phyloP scores from a whole-genome alignment of 208 protist genomes.

The Tritrichomonas foetus region DNA sequence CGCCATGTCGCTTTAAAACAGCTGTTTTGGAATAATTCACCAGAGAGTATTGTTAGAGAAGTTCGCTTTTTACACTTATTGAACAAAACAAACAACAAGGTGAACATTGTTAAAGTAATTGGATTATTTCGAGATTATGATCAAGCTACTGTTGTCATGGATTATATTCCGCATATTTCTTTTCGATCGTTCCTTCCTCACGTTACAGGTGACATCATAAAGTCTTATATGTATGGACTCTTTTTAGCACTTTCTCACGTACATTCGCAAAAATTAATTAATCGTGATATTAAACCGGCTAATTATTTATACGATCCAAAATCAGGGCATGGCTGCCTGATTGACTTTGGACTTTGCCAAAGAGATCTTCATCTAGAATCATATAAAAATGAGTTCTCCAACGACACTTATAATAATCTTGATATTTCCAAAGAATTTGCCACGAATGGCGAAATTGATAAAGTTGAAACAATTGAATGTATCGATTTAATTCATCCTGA shows the following conservation, averaged over 20 bases:
- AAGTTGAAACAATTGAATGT: not conserved
- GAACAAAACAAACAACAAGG: not conserved
- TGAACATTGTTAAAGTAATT: not conserved
- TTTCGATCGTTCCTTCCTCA: not conserved
- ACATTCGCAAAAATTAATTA: not conserved
- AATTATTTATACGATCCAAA: constrained; percentile 47
- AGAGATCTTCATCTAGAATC: not conserved
- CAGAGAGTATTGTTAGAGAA: constrained; percentile 27
- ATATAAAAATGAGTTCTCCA: no score
- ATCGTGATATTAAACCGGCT: constrained; percentile 39
- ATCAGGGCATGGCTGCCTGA: not conserved
- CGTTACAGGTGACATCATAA: not conserved
- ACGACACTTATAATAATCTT: no score
- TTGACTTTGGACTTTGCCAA: constrained; percentile 44
- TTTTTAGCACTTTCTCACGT: not conserved
- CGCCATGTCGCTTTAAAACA: not conserved
- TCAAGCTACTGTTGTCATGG: not conserved
- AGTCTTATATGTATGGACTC: not conserved
- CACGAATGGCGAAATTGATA: not conserved
- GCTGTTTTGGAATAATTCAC: constrained; percentile 39
- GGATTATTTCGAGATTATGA: not conserved
- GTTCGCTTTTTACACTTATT: not conserved
- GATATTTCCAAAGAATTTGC: no score
- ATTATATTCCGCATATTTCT: not conserved
- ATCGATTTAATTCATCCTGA: not conserved